Base-by-base conservation (phyloP, 2,329 filamentous ascomycete genomes). In the Colletotrichum ledebouriae region DNA sequence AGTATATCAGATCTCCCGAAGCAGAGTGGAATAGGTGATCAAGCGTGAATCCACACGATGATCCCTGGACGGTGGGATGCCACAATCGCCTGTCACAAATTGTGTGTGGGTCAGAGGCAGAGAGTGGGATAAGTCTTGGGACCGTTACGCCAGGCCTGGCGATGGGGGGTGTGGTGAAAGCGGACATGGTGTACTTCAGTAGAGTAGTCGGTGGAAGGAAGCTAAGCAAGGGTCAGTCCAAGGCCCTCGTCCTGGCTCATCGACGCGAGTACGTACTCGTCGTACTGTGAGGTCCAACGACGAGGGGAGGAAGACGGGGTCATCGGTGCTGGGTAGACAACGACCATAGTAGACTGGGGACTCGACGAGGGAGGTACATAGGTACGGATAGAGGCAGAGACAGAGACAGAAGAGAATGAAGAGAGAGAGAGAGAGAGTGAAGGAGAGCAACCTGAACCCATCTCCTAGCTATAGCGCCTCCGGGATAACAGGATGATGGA, bases 51-150 rank as follows among this genome's bases (percentile, higher is more conserved):
- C 82, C 80, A 80, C 79, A 77, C 77, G 79, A 74, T 78, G 79
- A 85, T 83, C 82, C 83, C 78, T 80, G 81, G 76, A 59, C 59
- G 69, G 70, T 70, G 73, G 71, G 72, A 75, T 78, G 76, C 79
- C 78, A 80, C 76, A 76, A 79, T 78, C 79, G 83, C 80, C 80
- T 85, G 83, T 86, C 83, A 85, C 83, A 85, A 84, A 85, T 83
- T 84, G 79, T 79, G 78, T 78, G 83, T 85, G 84, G 84, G 82
- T 81, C 83, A 65, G 62, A 69, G 60, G 49, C 56, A 69, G 61
- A 69, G 56, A 64, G 59, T 59, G 60, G 60, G 59, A 67, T 63
- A 67, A 46, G 41, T 56, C 64, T 59, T 63, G 66, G 59, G 59
- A 63, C 59, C 65, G 76, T 74, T 76, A 76, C 53, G 65, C 66